Conservation (phyloP, 2,329 filamentous ascomycete genomes). For the Didymella glomerata region DNA sequence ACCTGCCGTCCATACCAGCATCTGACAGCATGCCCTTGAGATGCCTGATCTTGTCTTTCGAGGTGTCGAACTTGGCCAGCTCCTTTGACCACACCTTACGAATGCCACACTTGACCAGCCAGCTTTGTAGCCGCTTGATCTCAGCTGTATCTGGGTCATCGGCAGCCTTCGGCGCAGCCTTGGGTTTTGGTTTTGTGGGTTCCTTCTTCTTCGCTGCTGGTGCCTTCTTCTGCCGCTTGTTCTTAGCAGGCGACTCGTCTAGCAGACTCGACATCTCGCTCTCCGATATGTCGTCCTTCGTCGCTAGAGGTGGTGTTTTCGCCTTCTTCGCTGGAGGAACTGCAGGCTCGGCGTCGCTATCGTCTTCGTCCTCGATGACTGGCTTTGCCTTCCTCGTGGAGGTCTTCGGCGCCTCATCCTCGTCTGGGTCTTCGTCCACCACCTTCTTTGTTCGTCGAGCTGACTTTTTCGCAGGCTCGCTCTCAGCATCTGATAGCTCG, state of each 20-base stretch:
- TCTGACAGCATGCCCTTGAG: constrained; percentile 81
- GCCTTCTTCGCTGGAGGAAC: constrained; percentile 22
- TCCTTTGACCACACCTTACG: constrained; percentile 89
- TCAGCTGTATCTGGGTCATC: constrained; percentile 74
- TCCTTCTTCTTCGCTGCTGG: constrained; percentile 36
- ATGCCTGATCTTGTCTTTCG: constrained; percentile 82
- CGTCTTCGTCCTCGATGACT: constrained; percentile 26
- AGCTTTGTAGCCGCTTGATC: constrained; percentile 86
- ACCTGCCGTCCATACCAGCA: constrained; percentile 86
- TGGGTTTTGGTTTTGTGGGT: constrained; percentile 48
- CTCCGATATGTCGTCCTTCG: constrained; percentile 55
- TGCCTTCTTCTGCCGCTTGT: constrained; percentile 58
- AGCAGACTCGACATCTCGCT: constrained; percentile 78
- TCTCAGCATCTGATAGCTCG: constrained; percentile 38
- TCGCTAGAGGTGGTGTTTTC: constrained; percentile 22
- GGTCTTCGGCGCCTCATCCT: constrained; percentile 27
- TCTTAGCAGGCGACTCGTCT: constrained; percentile 74
- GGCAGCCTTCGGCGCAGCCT: constrained; percentile 51
- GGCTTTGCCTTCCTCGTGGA: constrained; percentile 23
- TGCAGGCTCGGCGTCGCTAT: constrained; percentile 24
- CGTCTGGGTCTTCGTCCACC: constrained; percentile 42
- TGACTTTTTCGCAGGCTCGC: constrained; percentile 38
- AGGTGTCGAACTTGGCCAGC: constrained; percentile 76
- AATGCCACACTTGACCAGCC: constrained; percentile 88
- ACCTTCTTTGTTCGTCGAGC: constrained; percentile 37